Evolutionary conservation across 1,284 basidiomycete genomes (phyloP), one percentile per base, ranked within the genome.

Genomic region (Marasmius sp.): DNA sequence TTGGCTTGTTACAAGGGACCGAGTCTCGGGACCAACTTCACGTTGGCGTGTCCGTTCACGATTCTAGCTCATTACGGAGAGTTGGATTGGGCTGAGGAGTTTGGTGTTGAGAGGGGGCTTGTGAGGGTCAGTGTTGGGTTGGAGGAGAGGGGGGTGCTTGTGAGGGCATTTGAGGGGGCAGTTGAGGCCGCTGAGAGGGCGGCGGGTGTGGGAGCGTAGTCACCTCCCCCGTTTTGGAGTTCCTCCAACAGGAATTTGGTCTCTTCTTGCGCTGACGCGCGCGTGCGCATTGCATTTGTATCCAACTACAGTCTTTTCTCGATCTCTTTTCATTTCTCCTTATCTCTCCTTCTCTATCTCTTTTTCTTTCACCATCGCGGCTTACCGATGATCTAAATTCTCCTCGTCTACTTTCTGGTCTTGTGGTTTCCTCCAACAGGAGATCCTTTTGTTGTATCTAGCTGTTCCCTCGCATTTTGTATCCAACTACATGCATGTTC

Each of bases 1-100:
- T 78, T 99, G 22, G 78, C 83, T 6, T 95, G 90, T 74, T 86
- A 86, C 65, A 99, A 98, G 74, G 97, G 97, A 1, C 97, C 97
- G 0, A 93, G 90, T 70, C 83, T 98, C 20, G 97, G 97, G 1
- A 98, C 96, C 39, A 98, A 95, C 79, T 97, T 98, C 75, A 98
- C 97, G 1, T 83, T 97, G 14, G 94, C 93, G 33, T 94, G 89
- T 68, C 97, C 97, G 22, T 99, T 95, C 74, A 92, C 94, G 3
- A 89, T 99, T 64, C 81, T 99, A 22, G 97, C 94, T 27, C 97
- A 99, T 74, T 98, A 91, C 69, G 73, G 79, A 3, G 97, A 99
- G 76, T 77, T 98, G 61, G 92, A 93, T 38, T 99, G 97, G 97
- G 97, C 95, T 6, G 88, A 85, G 36, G 75, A 81, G 64, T 95